Evolutionary conservation across 108 stramenopile species (phyloP), one percentile per base, ranked within the genome.

Genomic region (Schizochytrium sp.): DNA sequence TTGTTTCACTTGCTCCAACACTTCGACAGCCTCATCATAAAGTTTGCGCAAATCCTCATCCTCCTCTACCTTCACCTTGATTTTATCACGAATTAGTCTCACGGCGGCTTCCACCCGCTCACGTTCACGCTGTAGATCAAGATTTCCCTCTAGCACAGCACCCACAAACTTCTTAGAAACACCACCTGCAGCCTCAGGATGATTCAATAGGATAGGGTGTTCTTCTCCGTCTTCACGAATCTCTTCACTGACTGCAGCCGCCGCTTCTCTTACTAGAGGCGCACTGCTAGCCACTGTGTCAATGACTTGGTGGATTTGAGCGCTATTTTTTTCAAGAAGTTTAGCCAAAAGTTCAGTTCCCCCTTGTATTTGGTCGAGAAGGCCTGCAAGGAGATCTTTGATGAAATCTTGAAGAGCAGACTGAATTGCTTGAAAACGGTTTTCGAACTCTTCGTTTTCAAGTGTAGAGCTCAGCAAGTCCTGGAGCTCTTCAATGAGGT

Each of bases 141-240:
- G 10, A 44, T 69, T 69, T 38, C 64, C 64, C 28, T 69, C 64
- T 8, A 69, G 64, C 64, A 69, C 64, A 7, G 64, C 64, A 7
- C 64, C 64, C 40, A 69, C 5, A 44, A 69, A 44, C 44, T 69
- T 69, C 64, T 69, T 69, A 38, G 64, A 69, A 15, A 69, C 64
- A 44, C 64, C 64, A 13, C 64, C 64, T 1, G 64, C 64, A 38
- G 64, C 64, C 42, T 69, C 64, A 8, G 64, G 64, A 44, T 69
- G 64, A 7, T 44, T 44, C 64, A 69, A 44, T 44, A 69, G 28
- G 5, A 44, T 69, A 0, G 64, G 28, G 28, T 28, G 64, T 1
- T 44, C 64, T 7, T 38, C 12, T 2, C 44, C 64, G 64, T 69
- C 64, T 2, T 12, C 28, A 5, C 64, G 64, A 8, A 69, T 69